A percentile compares a stretch with the other conserved stretches of the same genome.
Conservation (phyloP, 768 basidiomycete genomes). For the Scleroderma citrinum region DNA sequence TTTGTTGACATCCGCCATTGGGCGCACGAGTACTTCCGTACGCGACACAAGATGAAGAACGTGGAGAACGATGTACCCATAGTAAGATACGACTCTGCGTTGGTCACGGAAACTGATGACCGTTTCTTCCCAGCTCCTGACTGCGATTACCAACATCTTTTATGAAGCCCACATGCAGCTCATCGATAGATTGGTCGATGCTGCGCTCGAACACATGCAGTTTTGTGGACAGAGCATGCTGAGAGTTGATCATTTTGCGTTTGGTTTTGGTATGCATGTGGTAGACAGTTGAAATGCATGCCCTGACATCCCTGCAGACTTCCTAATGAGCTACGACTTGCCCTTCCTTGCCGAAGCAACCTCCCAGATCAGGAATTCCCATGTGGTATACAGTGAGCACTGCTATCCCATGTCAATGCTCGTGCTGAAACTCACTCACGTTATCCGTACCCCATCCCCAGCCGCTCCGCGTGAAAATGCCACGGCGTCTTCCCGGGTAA, state of each 20-base stretch:
- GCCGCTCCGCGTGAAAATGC: conserved; percentile 10
- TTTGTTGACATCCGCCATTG: conserved; percentile 24
- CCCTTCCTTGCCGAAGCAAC: conserved; percentile 24
- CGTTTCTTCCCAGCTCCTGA: conserved; percentile 12
- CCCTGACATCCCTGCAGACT: conserved; percentile 11
- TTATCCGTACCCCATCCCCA: conserved; percentile 7
- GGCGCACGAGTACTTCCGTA: conserved; percentile 24
- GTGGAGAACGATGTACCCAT: conserved; percentile 14
- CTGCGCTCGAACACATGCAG: conserved; percentile 22
- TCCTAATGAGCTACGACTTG: conserved; percentile 26
- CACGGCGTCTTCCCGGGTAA: conserved; percentile 1
- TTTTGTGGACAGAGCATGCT: conserved; percentile 11
- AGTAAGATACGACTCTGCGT: conserved; percentile 10
- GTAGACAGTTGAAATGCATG: background rate
- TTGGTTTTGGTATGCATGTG: conserved; percentile 23
- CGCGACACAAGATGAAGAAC: conserved; percentile 8
- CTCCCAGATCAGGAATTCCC: conserved; percentile 17
- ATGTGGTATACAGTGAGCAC: conserved; percentile 12
- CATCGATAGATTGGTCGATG: conserved; percentile 21
- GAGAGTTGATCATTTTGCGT: conserved; percentile 21
- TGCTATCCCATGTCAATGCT: background rate
- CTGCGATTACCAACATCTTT: conserved; percentile 26
- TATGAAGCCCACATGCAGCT: conserved; percentile 26
- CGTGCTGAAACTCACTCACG: background rate
- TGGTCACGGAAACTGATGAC: background rate